A percentile compares a stretch with the other conserved stretches of the same genome.
phyloP scores from a whole-genome alignment of 768 basidiomycete species.

The Lactarius tabidus region DNA sequence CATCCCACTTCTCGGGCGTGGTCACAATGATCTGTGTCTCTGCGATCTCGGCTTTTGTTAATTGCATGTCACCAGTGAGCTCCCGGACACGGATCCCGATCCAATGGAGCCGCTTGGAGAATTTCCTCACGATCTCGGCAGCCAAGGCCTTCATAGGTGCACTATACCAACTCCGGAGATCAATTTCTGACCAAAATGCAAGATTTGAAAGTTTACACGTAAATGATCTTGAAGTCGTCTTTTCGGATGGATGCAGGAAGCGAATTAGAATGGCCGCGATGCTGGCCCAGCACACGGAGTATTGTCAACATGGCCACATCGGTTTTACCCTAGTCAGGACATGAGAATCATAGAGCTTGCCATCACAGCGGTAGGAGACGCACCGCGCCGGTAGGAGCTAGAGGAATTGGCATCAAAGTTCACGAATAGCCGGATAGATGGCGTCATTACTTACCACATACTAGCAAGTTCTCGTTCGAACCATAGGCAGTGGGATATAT shows the following conservation, averaged over 20 bases:
- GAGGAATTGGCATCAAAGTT: conserved; percentile 5
- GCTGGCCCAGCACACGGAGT: conserved; percentile 79
- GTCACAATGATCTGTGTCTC: conserved; percentile 98
- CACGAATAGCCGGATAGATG: conserved; percentile 2
- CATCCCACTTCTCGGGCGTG: conserved; percentile 99
- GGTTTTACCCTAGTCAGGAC: conserved; percentile 80
- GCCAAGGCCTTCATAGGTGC: conserved; percentile 99
- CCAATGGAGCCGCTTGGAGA: conserved; percentile 88
- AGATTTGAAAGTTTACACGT: conserved; percentile 58
- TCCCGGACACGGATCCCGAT: conserved; percentile 82
- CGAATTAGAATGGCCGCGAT: conserved; percentile 39
- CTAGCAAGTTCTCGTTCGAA: conserved; percentile 95
- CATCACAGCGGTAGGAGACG: conserved; percentile 30
- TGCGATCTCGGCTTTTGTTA: conserved; percentile 89
- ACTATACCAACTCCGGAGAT: conserved; percentile 35
- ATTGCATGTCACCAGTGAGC: conserved; percentile 88
- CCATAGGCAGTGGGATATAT: conserved; percentile 89
- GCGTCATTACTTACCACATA: conserved; percentile 58
- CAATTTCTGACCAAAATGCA: neutral
- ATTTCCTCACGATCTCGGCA: conserved; percentile 90
- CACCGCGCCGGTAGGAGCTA: conserved; percentile 97
- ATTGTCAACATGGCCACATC: conserved; percentile 95
- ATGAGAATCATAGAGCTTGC: neutral
- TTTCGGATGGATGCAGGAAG: conserved; percentile 53
- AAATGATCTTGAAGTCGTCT: conserved; percentile 91